These are phyloP conservation scores for Arxiozyma slooffiae DNA, from an alignment of 1,139 yeast genomes.

Conservation along the genomic window DNA sequence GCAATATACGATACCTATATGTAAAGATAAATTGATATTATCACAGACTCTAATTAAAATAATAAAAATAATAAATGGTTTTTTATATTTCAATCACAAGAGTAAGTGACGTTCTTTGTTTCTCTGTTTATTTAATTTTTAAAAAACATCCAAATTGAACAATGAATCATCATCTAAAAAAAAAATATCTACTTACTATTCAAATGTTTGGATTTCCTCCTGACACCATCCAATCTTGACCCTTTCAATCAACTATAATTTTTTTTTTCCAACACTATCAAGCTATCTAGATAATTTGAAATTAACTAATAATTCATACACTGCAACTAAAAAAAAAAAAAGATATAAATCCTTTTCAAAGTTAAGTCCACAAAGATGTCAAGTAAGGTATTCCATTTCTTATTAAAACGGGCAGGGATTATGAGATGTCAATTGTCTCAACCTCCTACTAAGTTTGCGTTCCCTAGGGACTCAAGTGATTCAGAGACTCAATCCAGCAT, in stretches of 20 bases:
- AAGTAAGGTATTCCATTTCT: constrained; percentile 16
- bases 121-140: no score
- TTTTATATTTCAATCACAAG: no score
- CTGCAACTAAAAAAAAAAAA: not conserved
- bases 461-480: constrained; percentile 7
- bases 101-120: no score
- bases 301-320: not conserved
- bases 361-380: constrained; percentile 6
- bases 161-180: not conserved
- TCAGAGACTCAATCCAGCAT: not conserved
- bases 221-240: not conserved
- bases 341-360: constrained; percentile 5
- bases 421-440: not conserved
- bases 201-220: not conserved
- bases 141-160: not conserved
- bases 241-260: not conserved
- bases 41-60: no score
- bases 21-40: no score
- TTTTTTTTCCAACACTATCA: not conserved
- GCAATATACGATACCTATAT: no score
- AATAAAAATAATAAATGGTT: no score
- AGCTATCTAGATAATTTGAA: not conserved
- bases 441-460: constrained; percentile 15
- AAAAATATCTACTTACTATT: not conserved
- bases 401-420: not conserved